A percentile compares a stretch with the other conserved stretches of the same genome.
These are phyloP conservation scores for Filobasidium uniguttulatum DNA, from an alignment of 1,284 basidiomycete species.

Conservation along the genomic window DNA sequence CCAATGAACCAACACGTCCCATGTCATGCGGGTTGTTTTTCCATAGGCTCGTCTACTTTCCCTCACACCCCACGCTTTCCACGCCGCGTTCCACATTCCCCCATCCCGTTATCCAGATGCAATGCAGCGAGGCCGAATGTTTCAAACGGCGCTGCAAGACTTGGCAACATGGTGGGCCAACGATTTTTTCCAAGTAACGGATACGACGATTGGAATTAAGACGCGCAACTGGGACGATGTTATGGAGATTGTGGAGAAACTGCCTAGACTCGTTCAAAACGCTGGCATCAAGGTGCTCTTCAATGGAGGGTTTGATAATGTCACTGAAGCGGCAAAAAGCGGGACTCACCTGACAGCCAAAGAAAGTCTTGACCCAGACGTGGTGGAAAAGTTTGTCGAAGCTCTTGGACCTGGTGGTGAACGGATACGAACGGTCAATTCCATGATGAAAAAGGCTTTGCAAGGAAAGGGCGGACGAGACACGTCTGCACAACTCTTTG, in stretches of 20 bases:
- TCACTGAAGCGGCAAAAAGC: slow-evolving; percentile 12
- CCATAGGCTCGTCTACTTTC: slow-evolving; percentile 55
- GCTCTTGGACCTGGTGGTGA: slow-evolving; percentile 43
- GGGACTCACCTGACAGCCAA: slow-evolving; percentile 23
- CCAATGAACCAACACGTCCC: background rate
- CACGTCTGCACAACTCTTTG: slow-evolving; percentile 80
- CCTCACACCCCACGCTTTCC: slow-evolving; percentile 60
- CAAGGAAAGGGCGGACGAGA: slow-evolving; percentile 71
- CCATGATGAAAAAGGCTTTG: slow-evolving; percentile 76
- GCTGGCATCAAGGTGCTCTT: background rate
- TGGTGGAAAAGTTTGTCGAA: slow-evolving; percentile 16
- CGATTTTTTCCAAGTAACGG: slow-evolving; percentile 48
- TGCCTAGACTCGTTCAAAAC: slow-evolving; percentile 22
- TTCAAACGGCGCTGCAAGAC: slow-evolving; percentile 60
- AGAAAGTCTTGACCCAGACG: background rate
- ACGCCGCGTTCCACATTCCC: slow-evolving; percentile 67
- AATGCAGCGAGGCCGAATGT: slow-evolving; percentile 64
- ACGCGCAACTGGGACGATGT: slow-evolving; percentile 58
- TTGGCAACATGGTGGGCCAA: slow-evolving; percentile 72
- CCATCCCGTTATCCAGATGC: slow-evolving; percentile 69
- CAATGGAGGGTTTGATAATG: slow-evolving; percentile 24
- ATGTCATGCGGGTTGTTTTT: background rate
- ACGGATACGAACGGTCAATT: slow-evolving; percentile 58
- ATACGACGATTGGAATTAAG: slow-evolving; percentile 41
- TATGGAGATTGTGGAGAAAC: slow-evolving; percentile 27